These are phyloP conservation scores for Penicillium soppii DNA, from an alignment of 495 filamentous ascomycete species.

Conservation along the genomic window DNA sequence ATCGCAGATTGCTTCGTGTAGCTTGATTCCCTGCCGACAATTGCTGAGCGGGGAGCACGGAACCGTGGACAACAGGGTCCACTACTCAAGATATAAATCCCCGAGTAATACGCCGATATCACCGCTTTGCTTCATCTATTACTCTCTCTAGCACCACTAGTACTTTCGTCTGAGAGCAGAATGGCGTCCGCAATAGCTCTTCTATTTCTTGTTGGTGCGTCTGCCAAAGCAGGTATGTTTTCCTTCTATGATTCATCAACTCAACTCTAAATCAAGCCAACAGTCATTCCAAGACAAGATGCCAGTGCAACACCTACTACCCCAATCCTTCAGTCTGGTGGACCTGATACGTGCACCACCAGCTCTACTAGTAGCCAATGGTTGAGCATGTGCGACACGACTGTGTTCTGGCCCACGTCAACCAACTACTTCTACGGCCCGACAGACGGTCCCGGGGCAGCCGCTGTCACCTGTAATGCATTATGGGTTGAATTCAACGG, in stretches of 20 bases:
- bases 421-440: constrained; percentile 30
- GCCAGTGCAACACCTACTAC: background rate
- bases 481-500: constrained; percentile 20
- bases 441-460: constrained; percentile 21
- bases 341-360: background rate
- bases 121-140: background rate
- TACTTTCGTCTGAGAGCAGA: background rate
- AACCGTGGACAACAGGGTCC: background rate
- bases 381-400: constrained; percentile 21
- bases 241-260: background rate
- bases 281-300: background rate
- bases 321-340: background rate
- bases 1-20: background rate
- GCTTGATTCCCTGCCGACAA: background rate
- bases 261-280: background rate
- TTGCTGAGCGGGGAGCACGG: background rate
- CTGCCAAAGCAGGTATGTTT: background rate
- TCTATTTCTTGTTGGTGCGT: background rate
- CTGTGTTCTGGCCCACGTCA: constrained; percentile 31
- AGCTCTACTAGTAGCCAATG: constrained; percentile 24
- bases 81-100: background rate
- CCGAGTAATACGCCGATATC: background rate
- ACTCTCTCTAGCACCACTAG: background rate
- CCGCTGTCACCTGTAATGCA: constrained; percentile 24
- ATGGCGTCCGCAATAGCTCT: background rate